Base-by-base conservation (phyloP, 495 filamentous ascomycete genomes). In the Penicillium pancosmium region DNA sequence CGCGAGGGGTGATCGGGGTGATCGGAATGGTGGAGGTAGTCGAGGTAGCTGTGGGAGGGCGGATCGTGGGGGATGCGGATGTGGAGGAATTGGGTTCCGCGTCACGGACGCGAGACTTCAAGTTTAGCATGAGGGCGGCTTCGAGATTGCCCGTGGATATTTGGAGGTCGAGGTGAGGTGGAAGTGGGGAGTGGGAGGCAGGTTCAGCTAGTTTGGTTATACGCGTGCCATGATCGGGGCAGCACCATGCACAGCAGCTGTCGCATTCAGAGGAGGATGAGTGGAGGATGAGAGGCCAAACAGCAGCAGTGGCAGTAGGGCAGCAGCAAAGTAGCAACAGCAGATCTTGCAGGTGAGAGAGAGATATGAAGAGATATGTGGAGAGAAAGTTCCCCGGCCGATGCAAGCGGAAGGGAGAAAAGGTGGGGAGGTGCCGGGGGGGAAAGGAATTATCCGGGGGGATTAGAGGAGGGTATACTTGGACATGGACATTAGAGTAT, bases 1-100 rank as follows among this genome's bases (percentile, higher is more conserved):
- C 70, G 21, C 77, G 73, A 47, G 61, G 63, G n/a, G 84, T 73
- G 1, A 80, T 70, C 50, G 80, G 41, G 41, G 16, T 16, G 16
- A 69, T 56, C 88, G 63, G 59, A 16, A 47, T 68, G 68, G 21
- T 18, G 19, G 44, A 40, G 23, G 52, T 19, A 15, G 31, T 33
- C 27, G 27, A 31, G 27, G 27, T 31, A 31, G 11, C 19, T 33
- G 31, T 18, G 46, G 47, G 21, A 34, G n/a, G 34, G 16, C 5
- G 34, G 13, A 27, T 52, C 23, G 48, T 43, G 50, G 13, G 25
- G 33, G 36, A 44, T 27, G 27, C 27, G 27, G 27, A 31, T 0
- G 53, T 16, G 25, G 56, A 27, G 18, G 54, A 50, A 19, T 34
- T 46, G 18, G 61, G 36, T 31, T 60, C 53, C 35, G 49, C 31